Evolutionary conservation across 495 filamentous ascomycete genomes (phyloP), one percentile per base, ranked within the genome.

Genomic region (Letharia lupina): DNA sequence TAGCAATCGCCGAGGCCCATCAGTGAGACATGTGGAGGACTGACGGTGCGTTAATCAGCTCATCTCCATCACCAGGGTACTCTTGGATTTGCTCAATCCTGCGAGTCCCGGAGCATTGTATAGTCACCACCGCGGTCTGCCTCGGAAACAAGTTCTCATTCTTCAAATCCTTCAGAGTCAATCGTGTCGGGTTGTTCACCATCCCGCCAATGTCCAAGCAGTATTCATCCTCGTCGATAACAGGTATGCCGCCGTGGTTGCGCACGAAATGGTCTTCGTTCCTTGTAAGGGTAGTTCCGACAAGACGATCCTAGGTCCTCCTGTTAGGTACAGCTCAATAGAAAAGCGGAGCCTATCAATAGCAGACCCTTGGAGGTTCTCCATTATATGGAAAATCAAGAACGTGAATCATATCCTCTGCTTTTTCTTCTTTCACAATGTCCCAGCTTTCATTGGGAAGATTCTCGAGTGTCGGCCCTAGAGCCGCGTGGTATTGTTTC

Each of bases 321-420:
- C 12, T 40, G 6, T 47, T 39, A 56, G 23, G 4, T 31, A 45
- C 11, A 41, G 42, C 41, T 61, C 44, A 23, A 47, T 44, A 44
- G 5, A 40, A 48, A 39, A 64, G 67, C 48, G 33, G 60, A 44
- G 16, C 20, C n/a, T 20, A 47, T 5, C 18, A 20, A 31, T 47
- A 39, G n/a, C 62, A 39, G 47, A 60, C 72, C 71, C 57, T 77
- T 72, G 81, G 82, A 2, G 83, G 77, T 63, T 87, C 84, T 11
- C 84, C 85, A 60, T 87, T 87, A 72, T 87, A 87, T 0, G 84
- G 85, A 65, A 86, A 87, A 64, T 86, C 78, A 1, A 87, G 73
- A 4, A 87, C 73, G 73, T 86, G 85, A 10, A 81, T 73, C 84
- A 86, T 87, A 72, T 85, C 82, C 10, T 70, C 62, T 63, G 78